A percentile compares a stretch with the other conserved stretches of the same genome.
phyloP scores from a whole-genome alignment of 108 stramenopile genomes.

The Fragilariopsis cylindrus region DNA sequence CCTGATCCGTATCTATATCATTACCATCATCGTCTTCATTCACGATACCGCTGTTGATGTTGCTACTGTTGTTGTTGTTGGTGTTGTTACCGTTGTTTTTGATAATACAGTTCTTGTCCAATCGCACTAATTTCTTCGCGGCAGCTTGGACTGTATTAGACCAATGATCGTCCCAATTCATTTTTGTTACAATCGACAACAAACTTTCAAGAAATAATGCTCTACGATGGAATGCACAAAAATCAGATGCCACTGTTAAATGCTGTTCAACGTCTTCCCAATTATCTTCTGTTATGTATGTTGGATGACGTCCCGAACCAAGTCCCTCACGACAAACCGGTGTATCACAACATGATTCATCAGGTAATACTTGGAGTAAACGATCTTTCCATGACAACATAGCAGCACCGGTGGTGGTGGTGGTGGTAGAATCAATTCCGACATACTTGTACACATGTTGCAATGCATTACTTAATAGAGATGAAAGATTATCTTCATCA shows the following conservation, averaged over 20 bases:
- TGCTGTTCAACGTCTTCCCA: constrained; percentile 27
- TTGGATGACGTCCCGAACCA: constrained; percentile 5
- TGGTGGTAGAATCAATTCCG: background rate
- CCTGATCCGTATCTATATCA: no score
- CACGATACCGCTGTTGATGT: no score
- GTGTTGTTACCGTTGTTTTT: background rate
- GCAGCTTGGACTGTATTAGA: constrained; percentile 26
- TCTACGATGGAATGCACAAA: constrained; percentile 26
- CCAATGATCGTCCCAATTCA: constrained; percentile 19
- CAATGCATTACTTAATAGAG: constrained; percentile 29
- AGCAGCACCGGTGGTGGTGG: background rate
- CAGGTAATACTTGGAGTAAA: background rate
- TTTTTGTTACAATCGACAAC: constrained; percentile 13
- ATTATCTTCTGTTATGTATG: constrained; percentile 12
- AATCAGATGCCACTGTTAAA: constrained; percentile 17
- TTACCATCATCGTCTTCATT: no score
- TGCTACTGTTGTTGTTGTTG: no score
- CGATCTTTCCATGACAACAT: constrained; percentile 2
- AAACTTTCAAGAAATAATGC: constrained; percentile 22
- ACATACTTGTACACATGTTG: constrained; percentile 21
- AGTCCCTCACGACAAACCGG: background rate
- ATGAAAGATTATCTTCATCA: constrained; percentile 24
- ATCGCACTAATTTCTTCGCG: constrained; percentile 12
- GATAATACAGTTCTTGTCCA: background rate
- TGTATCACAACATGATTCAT: background rate